Evolutionary conservation across 441 rosid genomes (phyloP), one percentile per base, ranked within the genome.

Genomic region (Metrosideros polymorpha): DNA sequence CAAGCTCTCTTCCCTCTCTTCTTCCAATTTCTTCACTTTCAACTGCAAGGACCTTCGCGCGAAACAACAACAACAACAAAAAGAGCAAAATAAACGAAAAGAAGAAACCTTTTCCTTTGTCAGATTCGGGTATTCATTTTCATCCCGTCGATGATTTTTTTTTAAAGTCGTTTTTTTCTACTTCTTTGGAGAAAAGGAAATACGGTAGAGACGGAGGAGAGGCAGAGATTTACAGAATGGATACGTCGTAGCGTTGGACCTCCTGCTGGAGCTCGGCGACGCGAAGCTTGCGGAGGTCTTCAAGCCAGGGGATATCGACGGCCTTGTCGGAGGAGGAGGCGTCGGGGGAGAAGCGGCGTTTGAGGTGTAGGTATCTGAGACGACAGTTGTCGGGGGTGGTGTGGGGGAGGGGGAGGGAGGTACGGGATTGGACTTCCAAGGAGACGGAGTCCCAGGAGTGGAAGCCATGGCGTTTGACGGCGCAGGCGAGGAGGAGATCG

Each of bases 391-490:
- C 87, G 25, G 95, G 88, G 71, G 94, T 89, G 86, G 91, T 54
- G 51, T 92, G 82, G 45, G 89, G 87, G 61, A 47, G 87, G 57
- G 92, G 89, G 45, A 89, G 76, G 76, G 91, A 86, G 87, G 89
- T 89, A 14, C 91, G 92, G 53, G 95, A 85, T 66, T 89, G 93
- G 82, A 94, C 88, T 89, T 93, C 95, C 71, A 87, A 35, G 59
- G 97, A 91, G 29, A 93, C 93, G 79, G 94, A 92, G 32, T 93
- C 95, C 97, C 97, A 94, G 88, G 90, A 89, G 83, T 87, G 55
- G 85, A 89, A 86, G 49, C 97, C 96, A 88, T 94, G 95, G 84
- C 96, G 94, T 55, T 93, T 91, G 25, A 94, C 96, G 88, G 97
- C 97, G 89, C 89, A 93, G 79, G 93, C 96, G 30, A 94, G 90